Evolutionary conservation across 2,329 filamentous ascomycete species (phyloP).

Genomic region (Rutstroemia sydowiana): DNA sequence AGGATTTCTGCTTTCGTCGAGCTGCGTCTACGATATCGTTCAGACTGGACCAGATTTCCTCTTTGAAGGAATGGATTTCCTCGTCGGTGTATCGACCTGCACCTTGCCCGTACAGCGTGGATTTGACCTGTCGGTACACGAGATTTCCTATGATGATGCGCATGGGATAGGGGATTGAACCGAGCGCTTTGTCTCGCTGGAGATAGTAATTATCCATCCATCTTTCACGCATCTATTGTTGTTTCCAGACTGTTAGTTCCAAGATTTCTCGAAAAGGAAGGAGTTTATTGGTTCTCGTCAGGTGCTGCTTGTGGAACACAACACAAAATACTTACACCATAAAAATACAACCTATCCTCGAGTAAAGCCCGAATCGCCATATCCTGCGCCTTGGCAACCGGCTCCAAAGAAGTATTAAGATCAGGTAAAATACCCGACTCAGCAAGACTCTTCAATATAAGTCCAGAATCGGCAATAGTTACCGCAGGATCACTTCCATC

Average conservation of each 20-base stretch:
- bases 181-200: constrained; percentile 47
- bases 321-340: constrained; percentile 35
- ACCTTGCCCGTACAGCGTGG: constrained; percentile 49
- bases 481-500: neutral
- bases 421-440: constrained; percentile 37
- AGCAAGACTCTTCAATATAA: constrained; percentile 45
- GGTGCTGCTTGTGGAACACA: no score
- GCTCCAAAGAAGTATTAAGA: constrained; percentile 39
- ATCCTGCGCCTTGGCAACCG: constrained; percentile 39
- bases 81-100: constrained; percentile 42
- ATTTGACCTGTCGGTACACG: constrained; percentile 36
- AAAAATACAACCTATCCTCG: constrained; percentile 56
- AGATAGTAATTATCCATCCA: constrained; percentile 53
- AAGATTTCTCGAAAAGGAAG: neutral
- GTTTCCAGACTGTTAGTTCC: no score
- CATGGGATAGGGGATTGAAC: constrained; percentile 43
- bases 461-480: constrained; percentile 42
- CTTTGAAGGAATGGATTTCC: constrained; percentile 40
- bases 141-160: constrained; percentile 45
- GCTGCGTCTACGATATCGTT: constrained; percentile 36
- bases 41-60: constrained; percentile 48
- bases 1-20: constrained; percentile 32
- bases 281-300: neutral
- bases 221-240: constrained; percentile 39
- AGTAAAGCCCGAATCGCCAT: constrained; percentile 45